Evolutionary conservation across 2,329 filamentous ascomycete genomes (phyloP).

Genomic region (Colletotrichum limetticola): DNA sequence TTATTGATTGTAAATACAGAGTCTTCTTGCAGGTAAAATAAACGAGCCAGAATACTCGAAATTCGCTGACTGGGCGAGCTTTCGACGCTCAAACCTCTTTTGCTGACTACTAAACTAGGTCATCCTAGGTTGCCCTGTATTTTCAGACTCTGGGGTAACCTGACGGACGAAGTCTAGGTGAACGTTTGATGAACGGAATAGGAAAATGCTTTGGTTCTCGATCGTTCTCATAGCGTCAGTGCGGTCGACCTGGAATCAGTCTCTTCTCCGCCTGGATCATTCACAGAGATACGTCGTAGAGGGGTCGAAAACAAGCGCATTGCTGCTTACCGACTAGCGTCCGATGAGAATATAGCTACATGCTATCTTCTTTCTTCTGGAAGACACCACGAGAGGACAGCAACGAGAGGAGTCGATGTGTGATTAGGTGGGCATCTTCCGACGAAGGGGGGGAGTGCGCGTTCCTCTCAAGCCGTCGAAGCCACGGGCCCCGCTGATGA

Average conservation of each 20-base stretch:
- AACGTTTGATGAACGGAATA: not conserved
- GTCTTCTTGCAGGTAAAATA: not conserved
- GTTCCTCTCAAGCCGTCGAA: not conserved
- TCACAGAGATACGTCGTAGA: no score
- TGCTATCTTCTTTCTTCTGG: no score
- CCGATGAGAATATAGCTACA: no score
- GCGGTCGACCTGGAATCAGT: not conserved
- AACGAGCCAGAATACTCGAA: not conserved
- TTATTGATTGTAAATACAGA: not conserved
- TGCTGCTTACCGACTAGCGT: no score
- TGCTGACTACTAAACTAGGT: not conserved
- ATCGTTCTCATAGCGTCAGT: not conserved
- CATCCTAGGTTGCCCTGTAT: not conserved
- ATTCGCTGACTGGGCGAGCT: not conserved
- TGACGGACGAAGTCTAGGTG: not conserved
- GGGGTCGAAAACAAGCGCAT: no score
- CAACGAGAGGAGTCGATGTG: no score
- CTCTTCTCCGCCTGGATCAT: no score
- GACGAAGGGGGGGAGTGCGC: no score
- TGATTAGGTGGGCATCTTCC: no score
- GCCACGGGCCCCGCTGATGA: not conserved
- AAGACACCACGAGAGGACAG: no score
- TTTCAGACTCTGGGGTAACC: not conserved
- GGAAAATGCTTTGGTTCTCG: not conserved
- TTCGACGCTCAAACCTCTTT: not conserved